phyloP scores from a whole-genome alignment of 306 rosid genomes.

The Corylus avellana region DNA sequence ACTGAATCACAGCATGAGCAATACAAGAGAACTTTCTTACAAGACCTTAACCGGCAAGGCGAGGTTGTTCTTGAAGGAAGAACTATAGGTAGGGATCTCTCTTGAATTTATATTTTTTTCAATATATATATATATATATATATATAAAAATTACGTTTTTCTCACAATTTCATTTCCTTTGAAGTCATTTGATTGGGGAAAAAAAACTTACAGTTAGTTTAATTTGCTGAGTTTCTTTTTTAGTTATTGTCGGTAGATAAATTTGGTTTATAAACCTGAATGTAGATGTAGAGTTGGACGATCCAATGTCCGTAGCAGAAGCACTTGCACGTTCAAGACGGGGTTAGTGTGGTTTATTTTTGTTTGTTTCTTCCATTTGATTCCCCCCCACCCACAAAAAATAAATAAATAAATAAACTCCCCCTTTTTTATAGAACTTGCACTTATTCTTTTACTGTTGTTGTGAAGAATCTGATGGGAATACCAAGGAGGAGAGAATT shows the following conservation, averaged over 20 bases:
- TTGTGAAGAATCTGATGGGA: constrained; percentile 58
- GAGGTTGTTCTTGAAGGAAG: constrained; percentile 98
- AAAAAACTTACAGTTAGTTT: neutral
- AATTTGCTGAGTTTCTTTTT: neutral
- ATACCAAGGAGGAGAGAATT: constrained; percentile 55
- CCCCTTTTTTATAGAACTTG: neutral
- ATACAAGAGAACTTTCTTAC: constrained; percentile 75
- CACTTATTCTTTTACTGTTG: constrained; percentile 26
- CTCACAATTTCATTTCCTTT: neutral
- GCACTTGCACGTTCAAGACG: constrained; percentile 67
- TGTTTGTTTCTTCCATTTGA: constrained; percentile 14
- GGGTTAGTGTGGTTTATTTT: constrained; percentile 47
- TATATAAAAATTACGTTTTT: neutral
- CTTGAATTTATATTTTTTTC: constrained; percentile 11
- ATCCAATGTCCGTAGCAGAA: constrained; percentile 70
- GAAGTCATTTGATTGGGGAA: constrained; percentile 3
- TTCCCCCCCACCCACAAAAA: neutral
- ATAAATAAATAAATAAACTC: neutral
- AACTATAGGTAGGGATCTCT: constrained; percentile 61
- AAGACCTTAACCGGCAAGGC: constrained; percentile 98
- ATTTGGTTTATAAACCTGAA: constrained; percentile 37
- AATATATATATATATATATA: too few relatives aligned
- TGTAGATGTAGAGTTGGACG: constrained; percentile 81
- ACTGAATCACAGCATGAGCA: constrained; percentile 56
- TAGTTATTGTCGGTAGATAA: constrained; percentile 29